These are phyloP conservation scores for Streptanthus diversifolius DNA, from an alignment of 345 rosid genomes.

Conservation along the genomic window DNA sequence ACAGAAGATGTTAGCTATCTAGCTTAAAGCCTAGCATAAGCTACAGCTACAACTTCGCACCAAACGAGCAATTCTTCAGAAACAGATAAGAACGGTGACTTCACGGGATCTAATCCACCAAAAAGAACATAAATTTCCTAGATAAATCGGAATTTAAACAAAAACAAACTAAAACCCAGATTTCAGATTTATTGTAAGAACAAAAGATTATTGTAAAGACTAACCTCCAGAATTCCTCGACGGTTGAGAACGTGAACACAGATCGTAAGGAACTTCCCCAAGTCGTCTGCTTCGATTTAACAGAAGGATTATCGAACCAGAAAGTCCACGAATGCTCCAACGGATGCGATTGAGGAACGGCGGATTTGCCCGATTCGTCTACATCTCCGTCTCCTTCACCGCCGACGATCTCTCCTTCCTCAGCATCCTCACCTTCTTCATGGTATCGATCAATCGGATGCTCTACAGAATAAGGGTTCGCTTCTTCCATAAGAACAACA, in stretches of 20 bases:
- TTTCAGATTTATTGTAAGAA: neutral
- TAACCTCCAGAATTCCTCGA: constrained; percentile 87
- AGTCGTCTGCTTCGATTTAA: constrained; percentile 48
- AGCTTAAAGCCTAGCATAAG: neutral
- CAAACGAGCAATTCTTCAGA: neutral
- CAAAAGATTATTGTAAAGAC: neutral
- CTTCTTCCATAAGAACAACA: constrained; percentile 21
- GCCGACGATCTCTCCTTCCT: constrained; percentile 58
- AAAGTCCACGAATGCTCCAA: constrained; percentile 89
- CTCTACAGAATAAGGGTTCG: constrained; percentile 34
- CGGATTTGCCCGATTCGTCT: constrained; percentile 35
- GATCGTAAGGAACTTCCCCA: constrained; percentile 87
- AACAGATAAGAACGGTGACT: neutral
- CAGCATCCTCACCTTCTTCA: constrained; percentile 45
- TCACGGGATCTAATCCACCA: neutral
- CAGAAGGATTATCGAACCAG: constrained; percentile 75
- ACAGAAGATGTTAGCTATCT: neutral
- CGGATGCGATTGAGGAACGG: constrained; percentile 45
- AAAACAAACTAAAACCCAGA: constrained; percentile 1
- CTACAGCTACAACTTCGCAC: neutral
- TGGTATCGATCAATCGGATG: constrained; percentile 27
- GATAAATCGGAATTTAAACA: neutral
- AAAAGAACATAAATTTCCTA: neutral
- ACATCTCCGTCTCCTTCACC: constrained; percentile 28
- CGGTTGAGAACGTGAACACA: constrained; percentile 64